Base-by-base conservation (phyloP, 805 yeast species). In the Metschnikowia corniflorae region DNA sequence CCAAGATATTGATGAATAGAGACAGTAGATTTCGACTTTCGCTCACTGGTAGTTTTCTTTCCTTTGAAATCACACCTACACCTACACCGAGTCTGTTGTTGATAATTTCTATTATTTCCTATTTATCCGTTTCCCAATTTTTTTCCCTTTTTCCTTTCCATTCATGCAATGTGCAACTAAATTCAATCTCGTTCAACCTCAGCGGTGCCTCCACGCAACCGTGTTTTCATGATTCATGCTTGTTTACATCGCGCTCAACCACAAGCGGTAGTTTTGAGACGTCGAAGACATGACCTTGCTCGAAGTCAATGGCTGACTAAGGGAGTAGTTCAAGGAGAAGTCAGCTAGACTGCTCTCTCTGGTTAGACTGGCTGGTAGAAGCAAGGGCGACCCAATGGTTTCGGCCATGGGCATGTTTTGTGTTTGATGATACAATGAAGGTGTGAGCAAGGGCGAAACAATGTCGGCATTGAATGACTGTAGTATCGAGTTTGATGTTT, bases 381-480 rank as follows among this genome's bases (percentile, higher is more conserved):
- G 39, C 37, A 58, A 49, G 9, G 63, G 63, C 22, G 54, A 51
- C 20, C 46, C 46, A 15, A 36, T 34, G 29, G 44, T 43, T 18
- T 49, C 55, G 2, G 39, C 40, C 18, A 39, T 30, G 16, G 34
- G 38, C 33, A 34, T 31, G 19, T 30, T 39, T n/a, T 42, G 43
- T 31, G 50, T 28, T 26, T 57, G 55, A 29, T 54, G 60, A 46
- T 61, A 58, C 36, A 59, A 44, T 12, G 60, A 52, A 4, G 69
- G 68, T 17, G 68, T 60, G 33, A 68, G 60, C 39, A 67, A 53
- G 4, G 72, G 72, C 15, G 66, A 60, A 3, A 55, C 61, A 37
- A 64, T 51, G 35, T 52, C 58, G 16, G 42, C 41, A 36, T 42
- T 44, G 12, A 27, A 20, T 15, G 44, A 42, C 26, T 50, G 44